Evolutionary conservation across 2,329 filamentous ascomycete species (phyloP), one percentile per base, ranked within the genome.

Genomic region (Penicillium frequentans): DNA sequence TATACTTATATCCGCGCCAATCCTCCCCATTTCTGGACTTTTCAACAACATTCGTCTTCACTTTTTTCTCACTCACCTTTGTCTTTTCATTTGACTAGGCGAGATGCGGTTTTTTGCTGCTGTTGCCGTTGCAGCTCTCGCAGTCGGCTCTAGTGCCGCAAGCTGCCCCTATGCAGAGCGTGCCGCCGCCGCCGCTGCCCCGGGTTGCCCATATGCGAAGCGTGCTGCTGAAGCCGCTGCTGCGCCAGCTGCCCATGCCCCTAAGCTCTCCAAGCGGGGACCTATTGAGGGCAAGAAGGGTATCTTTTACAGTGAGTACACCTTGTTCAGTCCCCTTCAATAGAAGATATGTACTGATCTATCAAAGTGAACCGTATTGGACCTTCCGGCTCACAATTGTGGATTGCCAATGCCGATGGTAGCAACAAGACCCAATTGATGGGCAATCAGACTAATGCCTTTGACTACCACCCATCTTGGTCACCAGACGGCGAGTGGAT

Each of bases 381-480:
- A 1, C 74, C 74, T 2, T 55, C 56, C 1, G 52, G 52, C 2
- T 70, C 66, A 3, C 29, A 67, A 24, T 43, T 70, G 8, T 72
- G 69, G 43, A 65, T 79, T 6, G 71, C 76, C 39, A 70, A 78
- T 52, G 65, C 70, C 1, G 73, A 79, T 55, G 77, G 77, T 23
- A 75, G 62, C 54, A 71, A 77, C 51, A 73, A 73, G 48, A 68
- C 65, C 3, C 57, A 68, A 24, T 61, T 79, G 11, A 55, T 78
- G 42, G 26, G 37, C 13, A 39, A 33, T 10, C 49, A 52, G 21
- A 52, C 37, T 24, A 43, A 52, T 21, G 43, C 54, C 37, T 67
- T 67, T 60, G 76, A 79, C 21, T 79, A 76, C 57, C 77, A 78
- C 50, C 73, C 70, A 3, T 61, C 64, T 5, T 79, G 71, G 61